Base-by-base conservation (phyloP, 164 flowering plant species). In the Brasenia schreberi region DNA sequence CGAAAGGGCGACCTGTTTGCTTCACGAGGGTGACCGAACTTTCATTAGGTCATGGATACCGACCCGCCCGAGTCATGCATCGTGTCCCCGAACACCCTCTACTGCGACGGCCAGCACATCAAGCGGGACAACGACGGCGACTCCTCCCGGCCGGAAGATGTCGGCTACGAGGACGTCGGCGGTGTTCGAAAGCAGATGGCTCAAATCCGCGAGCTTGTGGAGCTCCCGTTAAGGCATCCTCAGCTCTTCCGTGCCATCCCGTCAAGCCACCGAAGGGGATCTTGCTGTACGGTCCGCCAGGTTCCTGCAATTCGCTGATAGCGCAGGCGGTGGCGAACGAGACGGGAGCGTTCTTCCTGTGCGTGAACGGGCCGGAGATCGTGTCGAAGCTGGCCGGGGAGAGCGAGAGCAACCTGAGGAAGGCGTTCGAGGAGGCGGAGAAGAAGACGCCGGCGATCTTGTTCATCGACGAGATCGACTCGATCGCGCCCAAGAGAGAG, bases 161-260 rank as follows among this genome's bases (percentile, higher is more conserved):
- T 90, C 64, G 96, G 96, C 61, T 90, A 90, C 79, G 96, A 90
- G 77, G 96, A 90, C 83, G 96, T 90, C 59, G 96, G 96, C 82
- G 96, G 96, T n/a, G 96, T 90, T 14, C 77, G 96, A 56, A 90
- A 90, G 69, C 96, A 90, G 79, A 90, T 90, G 96, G 96, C 93
- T 65, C 93, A 87, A 79, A 89, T 89, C 71, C 75, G 96, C 14
- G 96, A 89, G 69, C 68, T 87, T 19, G 96, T 89, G 62, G 96
- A 89, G 80, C 86, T 89, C 66, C 96, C 96, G 6, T 71, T 89
- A 33, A 83, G 96, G 74, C 96, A 89, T 70, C 96, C 96, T 3
- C 93, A 89, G 71, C 85, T 89, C 27, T 89, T 89, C 66, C 87
- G 87, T 65, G 85, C 91, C 5, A 87, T 89, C 73, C 94, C 64